Base-by-base conservation (phyloP, 2,329 filamentous ascomycete species). In the Arthroderma uncinatum region DNA sequence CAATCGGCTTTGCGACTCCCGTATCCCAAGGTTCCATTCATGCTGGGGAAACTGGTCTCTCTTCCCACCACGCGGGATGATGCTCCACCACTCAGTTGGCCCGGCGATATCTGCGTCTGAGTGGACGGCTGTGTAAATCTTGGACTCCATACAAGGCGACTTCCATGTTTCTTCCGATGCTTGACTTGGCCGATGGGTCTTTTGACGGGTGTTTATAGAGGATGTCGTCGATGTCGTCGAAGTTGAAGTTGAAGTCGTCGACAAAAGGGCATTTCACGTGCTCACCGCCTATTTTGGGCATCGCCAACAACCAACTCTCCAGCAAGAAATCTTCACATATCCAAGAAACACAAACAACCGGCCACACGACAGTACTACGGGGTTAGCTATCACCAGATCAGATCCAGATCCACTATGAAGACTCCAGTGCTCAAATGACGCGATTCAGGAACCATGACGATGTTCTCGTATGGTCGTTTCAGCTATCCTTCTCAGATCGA, bases 31-130 rank as follows among this genome's bases (percentile, higher is more conserved):
- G 14, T 42, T 19, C 16, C 39, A 36, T 36, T 12, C 34, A 36
- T 36, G 34, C 9, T 14, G 9, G 14, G 47, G 8, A 25, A 33
- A 33, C 47, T 33, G 47, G 47, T n/a, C 42, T 48, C 21, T 33
- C 44, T 50, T 50, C 25, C 47, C 23, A 50, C 28, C 40, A 47
- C 40, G 40, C 30, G 52, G 52, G 30, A 36, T 19, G 33, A 8
- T 39, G 30, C 52, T 36, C 28, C 37, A 37, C 33, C 52, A 4
- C 33, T 25, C 33, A 36, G 28, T 36, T 21, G 28, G 30, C 52
- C 37, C 33, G 52, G 52, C 25, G 33, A 39, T 36, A 54, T 54
- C 37, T 34, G 52, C 50, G 50, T 37, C 30, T 53, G 30, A 53
- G 33, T 21, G 52, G 52, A 34, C 52, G 19, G 52, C 52, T 16